A percentile compares a stretch with the other conserved stretches of the same genome.
phyloP scores from a whole-genome alignment of 2,329 filamentous ascomycete genomes.

The Metarhizium brunneum region DNA sequence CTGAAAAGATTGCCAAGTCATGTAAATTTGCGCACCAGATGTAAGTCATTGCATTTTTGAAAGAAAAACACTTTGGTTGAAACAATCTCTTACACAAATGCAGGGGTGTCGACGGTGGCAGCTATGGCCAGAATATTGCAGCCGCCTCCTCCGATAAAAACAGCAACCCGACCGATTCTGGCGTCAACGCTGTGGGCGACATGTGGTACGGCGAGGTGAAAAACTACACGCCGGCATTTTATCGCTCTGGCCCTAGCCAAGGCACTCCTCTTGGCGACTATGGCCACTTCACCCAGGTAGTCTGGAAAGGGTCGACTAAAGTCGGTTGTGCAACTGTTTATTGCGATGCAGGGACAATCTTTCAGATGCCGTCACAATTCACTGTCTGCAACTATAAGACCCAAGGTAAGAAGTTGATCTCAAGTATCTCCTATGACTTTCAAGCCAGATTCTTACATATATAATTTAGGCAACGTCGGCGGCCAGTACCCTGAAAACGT shows the following conservation, averaged over 20 bases:
- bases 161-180: slow-evolving; percentile 34
- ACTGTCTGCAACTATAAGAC: slow-evolving; percentile 85
- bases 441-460: neutral
- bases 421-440: neutral
- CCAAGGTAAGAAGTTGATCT: slow-evolving; percentile 45
- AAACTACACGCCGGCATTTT: slow-evolving; percentile 26
- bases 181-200: slow-evolving; percentile 63
- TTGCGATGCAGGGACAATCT: slow-evolving; percentile 43
- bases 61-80: neutral
- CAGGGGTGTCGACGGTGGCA: slow-evolving; percentile 26
- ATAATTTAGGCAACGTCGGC: slow-evolving; percentile 38
- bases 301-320: slow-evolving; percentile 29
- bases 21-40: slow-evolving; percentile 71
- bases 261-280: no score
- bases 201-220: slow-evolving; percentile 77
- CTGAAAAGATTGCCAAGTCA: slow-evolving; percentile 49
- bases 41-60: slow-evolving; percentile 38
- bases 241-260: no score
- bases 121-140: slow-evolving; percentile 90
- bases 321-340: slow-evolving; percentile 59
- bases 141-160: slow-evolving; percentile 37
- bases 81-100: neutral
- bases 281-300: slow-evolving; percentile 44
- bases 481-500: slow-evolving; percentile 43
- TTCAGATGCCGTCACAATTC: slow-evolving; percentile 39